phyloP scores from a whole-genome alignment of 345 rosid species.

The Syzygium aromaticum region DNA sequence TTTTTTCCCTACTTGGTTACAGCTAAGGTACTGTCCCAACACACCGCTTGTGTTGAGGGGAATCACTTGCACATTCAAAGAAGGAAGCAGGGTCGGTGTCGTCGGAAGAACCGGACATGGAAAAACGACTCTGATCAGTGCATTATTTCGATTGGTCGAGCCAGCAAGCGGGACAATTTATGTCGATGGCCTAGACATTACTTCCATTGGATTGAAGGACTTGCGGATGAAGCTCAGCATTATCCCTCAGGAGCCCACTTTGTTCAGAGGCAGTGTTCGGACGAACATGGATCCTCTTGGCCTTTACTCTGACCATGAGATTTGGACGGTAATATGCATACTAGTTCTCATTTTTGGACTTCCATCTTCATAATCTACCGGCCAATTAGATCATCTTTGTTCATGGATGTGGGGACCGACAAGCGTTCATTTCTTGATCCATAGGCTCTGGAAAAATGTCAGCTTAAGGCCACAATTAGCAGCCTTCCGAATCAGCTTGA shows the following conservation, averaged over 20 bases:
- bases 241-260: conserved; percentile 92
- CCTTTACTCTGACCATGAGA: conserved; percentile 54
- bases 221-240: conserved; percentile 80
- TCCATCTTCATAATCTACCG: background rate
- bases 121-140: conserved; percentile 76
- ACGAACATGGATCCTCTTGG: conserved; percentile 84
- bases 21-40: conserved; percentile 63
- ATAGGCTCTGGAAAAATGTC: conserved; percentile 66
- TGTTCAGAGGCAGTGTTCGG: conserved; percentile 69
- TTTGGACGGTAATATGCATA: conserved; percentile 44
- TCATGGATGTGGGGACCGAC: background rate
- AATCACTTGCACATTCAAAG: conserved; percentile 61
- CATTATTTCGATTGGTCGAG: conserved; percentile 80
- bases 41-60: conserved; percentile 67
- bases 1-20: conserved; percentile 2
- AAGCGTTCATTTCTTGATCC: background rate
- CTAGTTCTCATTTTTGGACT: background rate
- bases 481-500: conserved; percentile 53
- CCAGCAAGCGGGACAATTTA: conserved; percentile 61
- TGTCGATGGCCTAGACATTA: conserved; percentile 67
- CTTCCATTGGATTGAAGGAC: conserved; percentile 72
- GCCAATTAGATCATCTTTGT: background rate
- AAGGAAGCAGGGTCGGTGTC: conserved; percentile 70
- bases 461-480: conserved; percentile 45
- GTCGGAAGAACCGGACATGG: conserved; percentile 94